Base-by-base conservation (phyloP, 176 grass and related monocot species). In the Cenchrus purpureus region DNA sequence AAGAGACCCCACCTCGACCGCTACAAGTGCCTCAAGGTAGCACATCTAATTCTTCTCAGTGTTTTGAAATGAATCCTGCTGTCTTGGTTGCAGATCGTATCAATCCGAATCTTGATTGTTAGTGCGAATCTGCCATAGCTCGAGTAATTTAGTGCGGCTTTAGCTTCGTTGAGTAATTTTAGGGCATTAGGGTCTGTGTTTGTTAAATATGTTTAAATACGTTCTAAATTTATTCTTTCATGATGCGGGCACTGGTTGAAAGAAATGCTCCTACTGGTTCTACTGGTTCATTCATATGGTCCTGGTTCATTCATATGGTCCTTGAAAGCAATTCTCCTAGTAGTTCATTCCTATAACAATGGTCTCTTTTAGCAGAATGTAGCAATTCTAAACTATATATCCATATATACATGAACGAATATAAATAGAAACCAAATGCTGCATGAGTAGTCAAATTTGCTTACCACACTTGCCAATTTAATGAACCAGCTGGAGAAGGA, bases 1-100 rank as follows among this genome's bases (percentile, higher is more conserved):
- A 92, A 92, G 90, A 92, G 93, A 71, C 65, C 89, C 0, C 92
- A 94, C 15, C 84, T 81, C 55, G 92, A 90, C 74, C 87, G 79
- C 64, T 91, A 90, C 82, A 91, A 84, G 6, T 86, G 87, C 65
- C 65, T 97, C 70, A 90, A 90, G 89, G 87, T 92, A 46, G 0
- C 5, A 25, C 8, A 2, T 1, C 4, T 45, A 58, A 0, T 43
- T 77, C 0, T 12, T 13, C 0, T 42, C 17, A 8, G 54, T 14
- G 13, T 14, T 22, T 34, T 42, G 54, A 44, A 81, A 43, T 15
- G 32, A 10, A 43, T 15, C 29, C 16, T 5, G 73, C n/a, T 0
- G 8, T 19, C 6, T 76, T 42, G n/a, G 34, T 77, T 77, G 5
- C 19, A 4, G 31, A 40, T 11, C 31, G 74, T 60, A 76, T 44